Evolutionary conservation across 345 rosid genomes (phyloP).

Genomic region (Litchi chinensis): DNA sequence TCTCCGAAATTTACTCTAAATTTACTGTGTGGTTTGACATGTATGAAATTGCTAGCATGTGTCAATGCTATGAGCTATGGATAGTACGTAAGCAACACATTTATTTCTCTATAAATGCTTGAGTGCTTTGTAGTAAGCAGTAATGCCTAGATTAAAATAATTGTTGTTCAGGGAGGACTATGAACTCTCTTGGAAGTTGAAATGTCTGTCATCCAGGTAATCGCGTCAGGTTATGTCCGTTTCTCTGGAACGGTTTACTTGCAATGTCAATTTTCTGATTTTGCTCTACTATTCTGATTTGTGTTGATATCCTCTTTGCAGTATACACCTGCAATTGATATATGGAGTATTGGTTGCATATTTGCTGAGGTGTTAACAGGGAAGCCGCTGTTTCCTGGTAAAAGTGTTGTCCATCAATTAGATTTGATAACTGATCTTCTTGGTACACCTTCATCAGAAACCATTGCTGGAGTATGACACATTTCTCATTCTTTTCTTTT

Average conservation of each 20-base stretch:
- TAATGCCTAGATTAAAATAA: slow-evolving; percentile 85
- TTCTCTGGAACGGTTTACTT: slow-evolving; percentile 33
- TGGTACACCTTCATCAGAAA: slow-evolving; percentile 86
- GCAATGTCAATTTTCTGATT: slow-evolving; percentile 15
- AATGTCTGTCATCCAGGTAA: slow-evolving; percentile 91
- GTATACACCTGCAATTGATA: slow-evolving; percentile 99
- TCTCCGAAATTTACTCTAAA: neutral
- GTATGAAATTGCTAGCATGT: slow-evolving; percentile 6
- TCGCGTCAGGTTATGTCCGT: slow-evolving; percentile 57
- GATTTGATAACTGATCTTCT: slow-evolving; percentile 97
- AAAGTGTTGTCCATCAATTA: slow-evolving; percentile 94
- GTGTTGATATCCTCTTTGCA: slow-evolving; percentile 39
- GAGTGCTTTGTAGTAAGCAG: slow-evolving; percentile 58
- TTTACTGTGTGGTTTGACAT: neutral
- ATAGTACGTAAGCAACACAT: slow-evolving; percentile 24
- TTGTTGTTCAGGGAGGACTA: slow-evolving; percentile 99
- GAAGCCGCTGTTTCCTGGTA: slow-evolving; percentile 98
- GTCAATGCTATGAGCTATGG: slow-evolving; percentile 16
- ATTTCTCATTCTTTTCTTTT: slow-evolving; percentile 18
- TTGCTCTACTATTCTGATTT: slow-evolving; percentile 33
- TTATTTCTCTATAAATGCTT: slow-evolving; percentile 39
- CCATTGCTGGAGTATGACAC: slow-evolving; percentile 77
- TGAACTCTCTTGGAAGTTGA: slow-evolving; percentile 99
- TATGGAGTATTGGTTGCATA: slow-evolving; percentile 98
- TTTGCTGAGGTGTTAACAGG: slow-evolving; percentile 95